These are phyloP conservation scores for Lophium mytilinum DNA, from an alignment of 495 filamentous ascomycete species.

Conservation along the genomic window DNA sequence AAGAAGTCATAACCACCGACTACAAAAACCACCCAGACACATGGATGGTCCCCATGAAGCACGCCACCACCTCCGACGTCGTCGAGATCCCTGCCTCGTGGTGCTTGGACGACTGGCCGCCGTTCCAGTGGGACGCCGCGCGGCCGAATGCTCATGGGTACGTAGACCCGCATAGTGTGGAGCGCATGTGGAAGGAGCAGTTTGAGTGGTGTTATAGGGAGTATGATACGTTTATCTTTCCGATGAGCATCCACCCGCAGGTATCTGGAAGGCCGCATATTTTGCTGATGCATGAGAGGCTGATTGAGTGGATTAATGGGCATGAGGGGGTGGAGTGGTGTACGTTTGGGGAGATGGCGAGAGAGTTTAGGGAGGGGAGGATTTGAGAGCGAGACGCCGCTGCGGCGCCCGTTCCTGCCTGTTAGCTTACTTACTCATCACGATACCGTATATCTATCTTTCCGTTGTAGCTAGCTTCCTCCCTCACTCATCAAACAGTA, in stretches of 20 bases:
- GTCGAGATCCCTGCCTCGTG: conserved; percentile 45
- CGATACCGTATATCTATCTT: too few species aligned
- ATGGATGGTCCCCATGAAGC: conserved; percentile 41
- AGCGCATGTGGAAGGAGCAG: conserved; percentile 43
- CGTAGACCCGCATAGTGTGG: conserved; percentile 40
- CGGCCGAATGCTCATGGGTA: conserved; percentile 36
- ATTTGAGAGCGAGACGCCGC: too few species aligned
- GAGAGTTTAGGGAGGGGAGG: conserved; percentile 49
- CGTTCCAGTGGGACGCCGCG: conserved; percentile 24
- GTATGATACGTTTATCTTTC: conserved; percentile 63
- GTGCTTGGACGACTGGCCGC: conserved; percentile 44
- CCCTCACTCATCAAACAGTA: too few species aligned
- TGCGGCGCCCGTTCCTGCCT: too few species aligned
- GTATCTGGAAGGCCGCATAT: conserved; percentile 60
- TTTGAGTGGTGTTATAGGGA: conserved; percentile 65
- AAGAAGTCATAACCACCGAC: conserved; percentile 33
- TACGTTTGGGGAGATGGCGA: conserved; percentile 60
- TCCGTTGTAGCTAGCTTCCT: too few species aligned
- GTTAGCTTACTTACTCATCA: too few species aligned
- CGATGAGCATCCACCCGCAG: conserved; percentile 64
- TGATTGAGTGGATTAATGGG: conserved; percentile 65
- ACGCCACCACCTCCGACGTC: conserved; percentile 30
- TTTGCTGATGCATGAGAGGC: conserved; percentile 53
- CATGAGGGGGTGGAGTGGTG: conserved; percentile 71
- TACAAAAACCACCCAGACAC: conserved; percentile 30